Evolutionary conservation across 2,329 filamentous ascomycete genomes (phyloP).

Genomic region (Cercospora sojina): DNA sequence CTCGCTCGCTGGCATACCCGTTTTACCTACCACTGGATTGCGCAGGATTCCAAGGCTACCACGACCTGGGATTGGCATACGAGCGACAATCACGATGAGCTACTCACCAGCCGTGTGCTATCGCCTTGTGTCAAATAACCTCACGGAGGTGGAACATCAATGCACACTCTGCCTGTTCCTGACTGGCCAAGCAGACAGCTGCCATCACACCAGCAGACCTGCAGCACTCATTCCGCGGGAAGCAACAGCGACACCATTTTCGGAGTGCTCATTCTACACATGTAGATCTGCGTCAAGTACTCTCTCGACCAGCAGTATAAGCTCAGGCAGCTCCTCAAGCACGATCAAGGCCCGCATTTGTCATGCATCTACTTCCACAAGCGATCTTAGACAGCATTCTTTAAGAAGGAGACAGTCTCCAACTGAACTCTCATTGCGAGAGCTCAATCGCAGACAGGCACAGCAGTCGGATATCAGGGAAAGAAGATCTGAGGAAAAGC

Average conservation of each 20-base stretch:
- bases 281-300: constrained; percentile 20
- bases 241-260: constrained; percentile 22
- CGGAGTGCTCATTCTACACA: constrained; percentile 30
- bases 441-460: constrained; percentile 30
- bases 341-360: constrained; percentile 17
- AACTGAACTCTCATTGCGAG: constrained; percentile 30
- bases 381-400: constrained; percentile 16
- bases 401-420: constrained; percentile 33
- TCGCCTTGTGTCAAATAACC: constrained; percentile 24
- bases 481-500: constrained; percentile 33
- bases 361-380: constrained; percentile 10
- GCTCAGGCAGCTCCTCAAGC: constrained; percentile 20
- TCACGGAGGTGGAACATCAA: constrained; percentile 24
- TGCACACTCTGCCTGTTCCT: constrained; percentile 29
- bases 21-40: constrained; percentile 3
- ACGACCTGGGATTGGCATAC: background rate
- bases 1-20: constrained; percentile 6
- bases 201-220: constrained; percentile 9
- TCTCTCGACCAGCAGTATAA: constrained; percentile 4
- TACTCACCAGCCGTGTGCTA: constrained; percentile 23
- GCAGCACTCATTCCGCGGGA: constrained; percentile 7
- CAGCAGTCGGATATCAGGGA: constrained; percentile 18
- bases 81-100: constrained; percentile 11
- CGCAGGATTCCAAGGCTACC: background rate
- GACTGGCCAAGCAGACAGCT: constrained; percentile 15